A percentile compares a stretch with the other conserved stretches of the same genome.
phyloP scores from a whole-genome alignment of 148 eudicot genomes.

The Fagopyrum homotropicum region DNA sequence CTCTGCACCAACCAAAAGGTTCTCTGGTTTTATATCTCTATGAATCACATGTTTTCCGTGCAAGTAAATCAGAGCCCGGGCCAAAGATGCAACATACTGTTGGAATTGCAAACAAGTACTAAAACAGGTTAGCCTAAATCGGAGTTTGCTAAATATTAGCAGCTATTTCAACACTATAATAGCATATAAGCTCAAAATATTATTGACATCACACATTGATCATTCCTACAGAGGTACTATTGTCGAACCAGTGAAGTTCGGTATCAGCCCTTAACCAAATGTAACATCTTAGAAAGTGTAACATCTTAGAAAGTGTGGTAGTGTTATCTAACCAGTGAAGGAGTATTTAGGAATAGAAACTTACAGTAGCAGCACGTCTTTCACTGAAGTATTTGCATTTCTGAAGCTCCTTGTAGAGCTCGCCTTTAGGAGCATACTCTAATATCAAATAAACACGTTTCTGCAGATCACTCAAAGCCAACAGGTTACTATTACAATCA shows the following conservation, averaged over 20 bases:
- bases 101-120: constrained; percentile 12
- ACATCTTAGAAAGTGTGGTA: neutral
- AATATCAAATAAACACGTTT: constrained; percentile 88
- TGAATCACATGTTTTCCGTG: constrained; percentile 98
- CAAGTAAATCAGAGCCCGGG: constrained; percentile 93
- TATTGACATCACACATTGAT: too few species aligned
- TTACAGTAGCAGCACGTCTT: constrained; percentile 87
- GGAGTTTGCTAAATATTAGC: too few species aligned
- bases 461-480: constrained; percentile 33
- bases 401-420: constrained; percentile 92
- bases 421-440: constrained; percentile 97
- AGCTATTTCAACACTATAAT: too few species aligned
- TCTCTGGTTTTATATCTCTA: constrained; percentile 97
- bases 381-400: constrained; percentile 89
- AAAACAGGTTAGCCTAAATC: neutral
- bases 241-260: too few species aligned
- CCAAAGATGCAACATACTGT: constrained; percentile 90
- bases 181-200: too few species aligned
- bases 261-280: too few species aligned
- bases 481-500: neutral
- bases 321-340: neutral
- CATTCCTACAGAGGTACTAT: too few species aligned
- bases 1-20: constrained; percentile 91
- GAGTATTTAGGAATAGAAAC: constrained; percentile 15
- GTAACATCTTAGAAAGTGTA: neutral